Conservation (phyloP, 106 monocot species). For the Dioscorea zingiberensis region DNA sequence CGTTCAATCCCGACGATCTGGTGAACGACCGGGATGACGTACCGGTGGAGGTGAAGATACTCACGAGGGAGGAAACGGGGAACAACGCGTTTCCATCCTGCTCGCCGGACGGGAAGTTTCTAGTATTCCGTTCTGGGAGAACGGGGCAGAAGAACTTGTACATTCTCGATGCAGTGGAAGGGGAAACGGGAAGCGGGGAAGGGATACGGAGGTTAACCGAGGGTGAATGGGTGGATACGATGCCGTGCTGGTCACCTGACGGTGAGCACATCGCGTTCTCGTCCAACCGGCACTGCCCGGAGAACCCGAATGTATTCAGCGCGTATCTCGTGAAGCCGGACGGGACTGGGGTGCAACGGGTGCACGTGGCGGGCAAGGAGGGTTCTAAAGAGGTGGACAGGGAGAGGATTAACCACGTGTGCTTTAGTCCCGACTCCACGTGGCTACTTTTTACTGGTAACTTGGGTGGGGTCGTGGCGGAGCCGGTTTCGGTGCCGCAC, state of each 20-base stretch:
- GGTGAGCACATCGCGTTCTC: conserved; percentile 85
- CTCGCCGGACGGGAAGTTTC: conserved; percentile 69
- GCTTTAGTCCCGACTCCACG: conserved; percentile 57
- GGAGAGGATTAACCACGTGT: conserved; percentile 83
- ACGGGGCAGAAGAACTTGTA: conserved; percentile 79
- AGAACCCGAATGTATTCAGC: conserved; percentile 31
- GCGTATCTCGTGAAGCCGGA: conserved; percentile 62
- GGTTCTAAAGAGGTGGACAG: conserved; percentile 29
- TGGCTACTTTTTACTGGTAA: conserved; percentile 59
- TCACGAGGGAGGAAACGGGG: conserved; percentile 43
- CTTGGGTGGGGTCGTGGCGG: conserved; percentile 47
- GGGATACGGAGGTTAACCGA: conserved; percentile 56
- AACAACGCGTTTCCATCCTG: conserved; percentile 86
- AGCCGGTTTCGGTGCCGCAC: conserved; percentile 63
- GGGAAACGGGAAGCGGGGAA: conserved; percentile 24
- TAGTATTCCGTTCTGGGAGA: conserved; percentile 88
- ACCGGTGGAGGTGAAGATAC: conserved; percentile 34
- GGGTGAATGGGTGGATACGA: conserved; percentile 86
- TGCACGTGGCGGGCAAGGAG: conserved; percentile 40
- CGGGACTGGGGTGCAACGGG: conserved; percentile 45
- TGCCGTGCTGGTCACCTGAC: conserved; percentile 90
- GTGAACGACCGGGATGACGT: conserved; percentile 11
- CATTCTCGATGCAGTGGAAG: conserved; percentile 59
- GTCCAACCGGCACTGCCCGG: conserved; percentile 68
- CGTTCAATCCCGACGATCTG: conserved; percentile 44